Base-by-base conservation (phyloP, 2,329 filamentous ascomycete species). In the Fusarium decemcellulare region DNA sequence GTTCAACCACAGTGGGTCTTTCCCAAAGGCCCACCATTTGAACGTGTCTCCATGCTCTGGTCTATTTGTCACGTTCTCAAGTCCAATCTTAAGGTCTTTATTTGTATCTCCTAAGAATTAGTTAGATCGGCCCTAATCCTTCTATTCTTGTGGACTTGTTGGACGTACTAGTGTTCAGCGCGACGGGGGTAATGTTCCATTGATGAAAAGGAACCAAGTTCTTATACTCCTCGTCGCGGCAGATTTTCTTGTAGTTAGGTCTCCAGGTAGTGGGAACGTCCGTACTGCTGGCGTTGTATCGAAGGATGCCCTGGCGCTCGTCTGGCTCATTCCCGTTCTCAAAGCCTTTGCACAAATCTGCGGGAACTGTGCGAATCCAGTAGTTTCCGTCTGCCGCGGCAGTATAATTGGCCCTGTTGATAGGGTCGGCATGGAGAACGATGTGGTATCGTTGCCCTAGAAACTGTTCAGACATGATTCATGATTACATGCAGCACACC, bases 1-100 rank as follows among this genome's bases (percentile, higher is more conserved):
- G 40, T 69, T 56, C 4, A 69, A 10, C 67, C 66, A 69, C 6
- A 69, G 42, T 16, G 67, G 67, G 6, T 57, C 36, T 1, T 51
- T 18, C 9, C 47, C 47, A n/a, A 51, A 51, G 8, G 47, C 23
- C 47, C 47, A 51, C 47, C 47, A 51, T 18, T 18, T 36, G 23
- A 51, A 51, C 16, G 36, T 51, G 34, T 51, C 36, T 29, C 8
- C 18, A 3, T 10, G 5, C 3, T 15, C 12, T n/a, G 47, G 47
- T 10, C 47, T 23, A 51, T 37, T 15, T 10, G 23, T 14, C 18
- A 23, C n/a, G 14, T 18, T 6, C 6, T 27, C 16, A 6, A 51
- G 34, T 6, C 47, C 47, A 16, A 51, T 51, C 2, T 29, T 9
- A 7, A 51, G 36, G 3, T 27, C 18, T 18, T 50, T 36, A 3